Conservation (phyloP, 2,329 filamentous ascomycete genomes). For the Hymenoscyphus scutula region DNA sequence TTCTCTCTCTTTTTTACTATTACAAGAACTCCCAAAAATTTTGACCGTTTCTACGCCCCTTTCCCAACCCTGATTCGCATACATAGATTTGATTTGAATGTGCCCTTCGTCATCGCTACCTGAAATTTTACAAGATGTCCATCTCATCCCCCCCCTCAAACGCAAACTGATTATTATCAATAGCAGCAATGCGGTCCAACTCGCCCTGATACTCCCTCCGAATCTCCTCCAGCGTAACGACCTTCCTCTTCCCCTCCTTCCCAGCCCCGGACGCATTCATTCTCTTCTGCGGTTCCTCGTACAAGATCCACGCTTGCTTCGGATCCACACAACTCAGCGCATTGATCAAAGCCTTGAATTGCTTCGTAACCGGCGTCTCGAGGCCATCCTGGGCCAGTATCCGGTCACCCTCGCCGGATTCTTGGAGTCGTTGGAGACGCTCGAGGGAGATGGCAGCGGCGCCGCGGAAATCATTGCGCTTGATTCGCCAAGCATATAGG, state of each 20-base stretch:
- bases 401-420: conserved; percentile 57
- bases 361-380: conserved; percentile 65
- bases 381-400: conserved; percentile 50
- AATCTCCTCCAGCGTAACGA: conserved; percentile 83
- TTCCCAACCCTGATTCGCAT: not conserved
- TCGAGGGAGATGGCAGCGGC: conserved; percentile 62
- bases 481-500: conserved; percentile 86
- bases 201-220: conserved; percentile 87
- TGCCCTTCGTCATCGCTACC: not conserved
- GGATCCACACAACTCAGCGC: conserved; percentile 80
- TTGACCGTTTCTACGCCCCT: not conserved
- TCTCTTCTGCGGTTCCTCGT: conserved; percentile 44
- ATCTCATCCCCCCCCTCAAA: conserved; percentile 53
- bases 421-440: conserved; percentile 60
- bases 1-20: not conserved
- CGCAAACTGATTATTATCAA: conserved; percentile 86
- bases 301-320: conserved; percentile 77
- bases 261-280: conserved; percentile 14
- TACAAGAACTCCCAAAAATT: not conserved
- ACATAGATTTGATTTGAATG: not conserved
- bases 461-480: conserved; percentile 84
- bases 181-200: conserved; percentile 81
- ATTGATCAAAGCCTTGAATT: conserved; percentile 91
- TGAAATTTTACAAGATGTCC: conserved; percentile 41
- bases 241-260: conserved; percentile 56